Evolutionary conservation across 208 protist species (phyloP).

Genomic region (Tetramitus jugosus): DNA sequence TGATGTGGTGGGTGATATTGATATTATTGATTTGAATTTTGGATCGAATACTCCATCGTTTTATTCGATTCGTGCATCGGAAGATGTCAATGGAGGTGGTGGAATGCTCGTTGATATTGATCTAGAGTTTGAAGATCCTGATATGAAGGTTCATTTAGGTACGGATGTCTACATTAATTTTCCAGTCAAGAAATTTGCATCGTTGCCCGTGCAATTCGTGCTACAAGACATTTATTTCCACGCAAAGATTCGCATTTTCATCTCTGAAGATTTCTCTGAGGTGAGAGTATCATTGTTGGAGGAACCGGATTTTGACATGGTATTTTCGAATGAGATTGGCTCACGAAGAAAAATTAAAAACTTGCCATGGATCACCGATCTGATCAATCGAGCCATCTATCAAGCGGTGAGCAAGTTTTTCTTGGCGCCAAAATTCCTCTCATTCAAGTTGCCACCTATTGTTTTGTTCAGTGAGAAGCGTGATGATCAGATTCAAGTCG

Average conservation of each 20-base stretch:
- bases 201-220: neutral
- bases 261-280: too few relatives aligned
- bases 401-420: neutral
- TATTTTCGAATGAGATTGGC: too few relatives aligned
- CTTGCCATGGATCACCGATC: neutral
- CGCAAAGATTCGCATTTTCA: too few relatives aligned
- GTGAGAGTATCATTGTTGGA: too few relatives aligned
- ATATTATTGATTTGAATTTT: conserved; percentile 16
- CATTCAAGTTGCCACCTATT: too few relatives aligned
- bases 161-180: neutral
- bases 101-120: neutral
- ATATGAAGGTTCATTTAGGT: neutral
- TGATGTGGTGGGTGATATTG: neutral
- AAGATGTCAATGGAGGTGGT: conserved; percentile 9
- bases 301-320: too few relatives aligned
- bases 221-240: too few relatives aligned
- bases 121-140: neutral
- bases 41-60: conserved; percentile 4
- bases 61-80: neutral
- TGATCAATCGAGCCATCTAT: neutral
- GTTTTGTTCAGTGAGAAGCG: too few relatives aligned
- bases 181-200: conserved; percentile 4
- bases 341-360: neutral
- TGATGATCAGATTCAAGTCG: too few relatives aligned
- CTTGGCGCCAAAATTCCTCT: too few relatives aligned